Percentiles rank a stretch among this genome's conserved stretches.
Conservation (phyloP, 31 red algal species). For the Asparagopsis taxiformis region DNA sequence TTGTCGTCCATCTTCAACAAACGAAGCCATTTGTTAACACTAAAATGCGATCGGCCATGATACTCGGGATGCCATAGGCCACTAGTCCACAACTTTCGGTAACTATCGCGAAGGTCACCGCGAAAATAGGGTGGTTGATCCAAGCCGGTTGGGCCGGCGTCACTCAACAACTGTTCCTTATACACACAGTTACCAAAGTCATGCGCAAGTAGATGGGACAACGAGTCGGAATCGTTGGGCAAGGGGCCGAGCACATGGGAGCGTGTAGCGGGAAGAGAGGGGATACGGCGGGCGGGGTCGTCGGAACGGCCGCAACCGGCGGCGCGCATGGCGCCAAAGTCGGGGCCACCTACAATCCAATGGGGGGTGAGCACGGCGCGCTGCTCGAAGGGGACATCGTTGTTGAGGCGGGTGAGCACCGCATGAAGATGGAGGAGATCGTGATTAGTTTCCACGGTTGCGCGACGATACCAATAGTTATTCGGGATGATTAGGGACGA, state of each 20-base stretch:
- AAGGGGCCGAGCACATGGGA: neutral
- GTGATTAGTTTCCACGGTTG: constrained; percentile 51
- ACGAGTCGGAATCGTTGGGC: neutral
- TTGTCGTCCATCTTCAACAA: constrained; percentile 22
- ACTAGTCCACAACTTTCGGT: constrained; percentile 28
- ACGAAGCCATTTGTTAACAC: constrained; percentile 33
- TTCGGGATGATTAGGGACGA: constrained; percentile 21
- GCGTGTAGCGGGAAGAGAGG: neutral
- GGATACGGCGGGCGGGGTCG: neutral
- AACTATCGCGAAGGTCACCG: constrained; percentile 25
- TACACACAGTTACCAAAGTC: constrained; percentile 25
- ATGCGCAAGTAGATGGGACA: neutral
- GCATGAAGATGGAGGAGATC: constrained; percentile 25
- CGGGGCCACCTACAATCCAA: constrained; percentile 73
- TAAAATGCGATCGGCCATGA: constrained; percentile 76
- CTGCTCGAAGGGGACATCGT: constrained; percentile 23
- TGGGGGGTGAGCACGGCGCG: constrained; percentile 67
- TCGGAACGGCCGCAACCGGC: constrained; percentile 3
- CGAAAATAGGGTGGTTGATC: constrained; percentile 36
- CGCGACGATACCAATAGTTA: constrained; percentile 54
- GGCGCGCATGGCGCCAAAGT: constrained; percentile 60
- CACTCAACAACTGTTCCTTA: constrained; percentile 38
- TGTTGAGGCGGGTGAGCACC: constrained; percentile 32
- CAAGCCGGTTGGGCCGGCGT: constrained; percentile 31
- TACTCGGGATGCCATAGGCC: constrained; percentile 80